These are phyloP conservation scores for Pugionium cornutum DNA, from an alignment of 345 rosid genomes.

Conservation along the genomic window DNA sequence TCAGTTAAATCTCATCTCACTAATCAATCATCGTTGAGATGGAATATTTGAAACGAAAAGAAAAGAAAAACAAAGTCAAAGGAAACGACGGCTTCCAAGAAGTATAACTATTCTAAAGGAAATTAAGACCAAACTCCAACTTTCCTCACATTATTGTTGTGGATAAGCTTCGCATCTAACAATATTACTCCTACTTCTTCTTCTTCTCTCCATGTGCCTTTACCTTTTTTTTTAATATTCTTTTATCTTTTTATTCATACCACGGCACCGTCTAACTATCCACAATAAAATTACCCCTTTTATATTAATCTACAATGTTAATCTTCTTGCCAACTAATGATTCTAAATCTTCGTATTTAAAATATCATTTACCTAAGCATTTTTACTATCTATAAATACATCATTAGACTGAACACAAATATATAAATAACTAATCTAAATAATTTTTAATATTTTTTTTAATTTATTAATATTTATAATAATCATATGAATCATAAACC, in stretches of 20 bases:
- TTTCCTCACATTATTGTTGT: slow-evolving; percentile 13
- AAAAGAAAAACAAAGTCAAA: slow-evolving; percentile 26
- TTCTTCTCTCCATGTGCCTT: slow-evolving; percentile 22
- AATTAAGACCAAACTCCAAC: slow-evolving; percentile 34
- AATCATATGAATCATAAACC: no score
- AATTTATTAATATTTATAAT: no score
- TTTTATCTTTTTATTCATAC: background rate
- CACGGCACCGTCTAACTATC: slow-evolving; percentile 39
- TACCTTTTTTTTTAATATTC: background rate
- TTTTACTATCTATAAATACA: no score
- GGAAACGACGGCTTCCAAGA: slow-evolving; percentile 27
- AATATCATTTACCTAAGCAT: background rate
- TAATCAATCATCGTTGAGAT: slow-evolving; percentile 2
- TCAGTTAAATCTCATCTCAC: background rate
- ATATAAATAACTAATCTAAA: no score
- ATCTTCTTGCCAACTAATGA: background rate
- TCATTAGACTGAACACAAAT: no score
- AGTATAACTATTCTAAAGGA: background rate
- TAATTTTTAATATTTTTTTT: no score
- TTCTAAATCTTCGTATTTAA: background rate
- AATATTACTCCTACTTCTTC: slow-evolving; percentile 30
- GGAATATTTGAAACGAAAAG: background rate
- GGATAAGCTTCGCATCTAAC: slow-evolving; percentile 39
- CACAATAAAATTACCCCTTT: slow-evolving; percentile 8
- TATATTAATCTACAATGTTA: background rate